Conservation (phyloP, 192 early-diverging fungal species). For the Phycomyces nitens region DNA sequence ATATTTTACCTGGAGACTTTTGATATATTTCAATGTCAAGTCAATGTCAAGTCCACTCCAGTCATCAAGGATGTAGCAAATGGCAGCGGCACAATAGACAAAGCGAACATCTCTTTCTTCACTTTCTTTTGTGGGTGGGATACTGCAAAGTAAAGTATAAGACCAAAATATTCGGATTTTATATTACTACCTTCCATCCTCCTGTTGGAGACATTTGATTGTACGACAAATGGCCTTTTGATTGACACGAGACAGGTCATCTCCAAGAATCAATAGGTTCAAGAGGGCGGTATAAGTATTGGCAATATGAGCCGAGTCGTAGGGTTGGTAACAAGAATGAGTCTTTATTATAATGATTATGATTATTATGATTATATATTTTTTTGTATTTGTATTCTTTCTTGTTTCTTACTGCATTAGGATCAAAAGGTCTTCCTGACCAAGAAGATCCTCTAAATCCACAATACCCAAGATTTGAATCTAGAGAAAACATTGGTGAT, state of each 20-base stretch:
- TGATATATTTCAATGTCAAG: constrained; percentile 57
- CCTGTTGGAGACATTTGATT: constrained; percentile 65
- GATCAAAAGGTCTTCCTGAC: constrained; percentile 52
- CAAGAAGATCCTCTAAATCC: constrained; percentile 75
- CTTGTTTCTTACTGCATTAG: constrained; percentile 39
- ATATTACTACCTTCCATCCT: constrained; percentile 65
- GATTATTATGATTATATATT: constrained; percentile 14
- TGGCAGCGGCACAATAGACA: constrained; percentile 83
- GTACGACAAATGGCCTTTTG: constrained; percentile 56
- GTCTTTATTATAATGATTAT: constrained; percentile 40
- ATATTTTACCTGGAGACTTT: constrained; percentile 37
- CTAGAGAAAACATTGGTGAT: constrained; percentile 7
- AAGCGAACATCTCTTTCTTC: constrained; percentile 88
- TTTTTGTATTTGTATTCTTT: constrained; percentile 1
- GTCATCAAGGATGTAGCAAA: constrained; percentile 82
- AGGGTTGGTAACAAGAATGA: constrained; percentile 24
- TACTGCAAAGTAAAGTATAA: constrained; percentile 39
- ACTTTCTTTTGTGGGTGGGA: constrained; percentile 62
- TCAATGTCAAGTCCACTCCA: constrained; percentile 81
- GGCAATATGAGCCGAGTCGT: constrained; percentile 63
- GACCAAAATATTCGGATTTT: neutral
- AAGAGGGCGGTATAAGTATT: constrained; percentile 90
- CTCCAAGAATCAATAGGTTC: constrained; percentile 77
- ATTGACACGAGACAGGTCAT: constrained; percentile 85
- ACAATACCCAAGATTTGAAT: constrained; percentile 39